Conservation (phyloP, 1,284 basidiomycete species). For the Rhodotorula sp. region DNA sequence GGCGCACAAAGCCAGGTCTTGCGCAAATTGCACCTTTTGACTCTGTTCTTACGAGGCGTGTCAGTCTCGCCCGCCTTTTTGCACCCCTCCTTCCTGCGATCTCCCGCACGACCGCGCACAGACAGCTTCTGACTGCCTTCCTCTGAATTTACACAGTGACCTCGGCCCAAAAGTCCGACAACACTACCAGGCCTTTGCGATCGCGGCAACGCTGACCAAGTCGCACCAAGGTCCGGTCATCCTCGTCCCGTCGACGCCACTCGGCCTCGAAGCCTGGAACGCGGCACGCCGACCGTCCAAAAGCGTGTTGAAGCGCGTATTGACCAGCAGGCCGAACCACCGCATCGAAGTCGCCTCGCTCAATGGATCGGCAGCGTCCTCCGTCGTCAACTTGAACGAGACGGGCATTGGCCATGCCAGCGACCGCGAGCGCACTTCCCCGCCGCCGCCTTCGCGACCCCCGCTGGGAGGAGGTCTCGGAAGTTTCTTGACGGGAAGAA, state of each 20-base stretch:
- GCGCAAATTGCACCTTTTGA: constrained; percentile 27
- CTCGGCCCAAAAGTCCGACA: constrained; percentile 13
- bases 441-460: background rate
- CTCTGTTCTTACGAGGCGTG: constrained; percentile 24
- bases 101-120: no score
- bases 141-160: constrained; percentile 1
- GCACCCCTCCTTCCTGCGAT: no score
- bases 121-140: background rate
- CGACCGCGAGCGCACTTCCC: background rate
- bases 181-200: constrained; percentile 29
- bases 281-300: constrained; percentile 23
- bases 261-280: constrained; percentile 33
- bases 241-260: constrained; percentile 10
- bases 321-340: background rate
- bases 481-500: constrained; percentile 10
- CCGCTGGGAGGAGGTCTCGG: background rate
- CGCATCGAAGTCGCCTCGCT: background rate
- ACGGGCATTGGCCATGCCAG: background rate
- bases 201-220: constrained; percentile 24
- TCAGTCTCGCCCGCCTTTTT: no score
- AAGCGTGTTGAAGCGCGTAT: constrained; percentile 21
- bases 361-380: constrained; percentile 4
- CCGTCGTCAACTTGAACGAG: constrained; percentile 12
- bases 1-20: constrained; percentile 22
- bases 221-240: constrained; percentile 10